Conservation (phyloP, 331 rosid species). For the Phaseolus coccineus region DNA sequence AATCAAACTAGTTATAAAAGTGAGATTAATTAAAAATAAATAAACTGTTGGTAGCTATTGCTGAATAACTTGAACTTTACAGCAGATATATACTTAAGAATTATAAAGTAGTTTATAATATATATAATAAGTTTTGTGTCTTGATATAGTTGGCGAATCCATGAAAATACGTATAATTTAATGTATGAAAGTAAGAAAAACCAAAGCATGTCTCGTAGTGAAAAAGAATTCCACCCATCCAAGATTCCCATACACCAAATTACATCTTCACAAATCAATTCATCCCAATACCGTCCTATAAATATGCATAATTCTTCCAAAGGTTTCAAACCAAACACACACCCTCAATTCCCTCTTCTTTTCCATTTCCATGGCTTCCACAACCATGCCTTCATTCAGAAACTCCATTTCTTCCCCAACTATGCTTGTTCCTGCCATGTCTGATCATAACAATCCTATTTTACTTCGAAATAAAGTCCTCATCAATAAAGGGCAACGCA, state of each 20-base stretch:
- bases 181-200: neutral
- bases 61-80: neutral
- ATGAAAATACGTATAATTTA: neutral
- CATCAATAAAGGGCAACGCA: conserved; percentile 25
- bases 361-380: conserved; percentile 54
- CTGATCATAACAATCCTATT: conserved; percentile 1
- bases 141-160: neutral
- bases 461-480: conserved; percentile 34
- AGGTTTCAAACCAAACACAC: neutral
- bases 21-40: neutral
- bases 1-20: neutral
- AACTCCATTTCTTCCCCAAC: conserved; percentile 44
- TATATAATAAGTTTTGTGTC: neutral
- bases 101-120: neutral
- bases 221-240: conserved; percentile 54
- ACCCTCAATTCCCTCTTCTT: neutral
- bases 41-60: neutral
- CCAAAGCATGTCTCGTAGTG: conserved; percentile 62
- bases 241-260: conserved; percentile 58
- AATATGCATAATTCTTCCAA: conserved; percentile 41
- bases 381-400: conserved; percentile 32
- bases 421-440: conserved; percentile 38
- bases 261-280: conserved; percentile 21
- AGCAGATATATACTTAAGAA: neutral
- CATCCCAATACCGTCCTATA: conserved; percentile 43